Percentiles rank a stretch among this genome's conserved stretches.
These are phyloP conservation scores for Ophiosphaerella narmari DNA, from an alignment of 2,329 filamentous ascomycete genomes.

Conservation along the genomic window DNA sequence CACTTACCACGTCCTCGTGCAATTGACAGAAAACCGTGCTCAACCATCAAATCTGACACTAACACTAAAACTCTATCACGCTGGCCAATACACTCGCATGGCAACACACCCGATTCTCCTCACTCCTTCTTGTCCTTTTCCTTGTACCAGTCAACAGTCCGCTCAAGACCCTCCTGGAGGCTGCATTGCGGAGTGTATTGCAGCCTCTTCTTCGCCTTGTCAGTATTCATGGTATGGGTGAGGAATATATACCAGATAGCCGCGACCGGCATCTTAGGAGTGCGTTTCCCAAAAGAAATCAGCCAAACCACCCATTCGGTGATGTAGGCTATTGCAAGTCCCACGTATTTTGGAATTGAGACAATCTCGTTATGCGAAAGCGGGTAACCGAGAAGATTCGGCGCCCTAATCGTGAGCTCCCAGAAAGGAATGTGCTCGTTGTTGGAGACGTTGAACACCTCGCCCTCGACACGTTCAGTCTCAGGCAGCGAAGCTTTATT, in stretches of 20 bases:
- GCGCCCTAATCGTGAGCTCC: constrained; percentile 4
- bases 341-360: constrained; percentile 5
- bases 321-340: constrained; percentile 1
- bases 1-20: too few species aligned
- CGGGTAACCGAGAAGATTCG: constrained; percentile 5
- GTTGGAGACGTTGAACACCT: constrained; percentile 20
- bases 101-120: not conserved
- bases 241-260: constrained; percentile 8
- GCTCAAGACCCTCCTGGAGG: constrained; percentile 9
- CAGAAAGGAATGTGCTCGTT: constrained; percentile 17
- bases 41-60: too few species aligned
- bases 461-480: constrained; percentile 13
- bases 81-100: too few species aligned
- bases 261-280: constrained; percentile 6
- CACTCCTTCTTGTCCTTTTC: not conserved
- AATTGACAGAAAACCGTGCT: too few species aligned
- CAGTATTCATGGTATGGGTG: constrained; percentile 8
- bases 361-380: constrained; percentile 4
- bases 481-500: constrained; percentile 3
- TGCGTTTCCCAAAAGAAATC: constrained; percentile 10
- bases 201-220: constrained; percentile 9
- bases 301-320: constrained; percentile 12
- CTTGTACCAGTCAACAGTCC: constrained; percentile 9
- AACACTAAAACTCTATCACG: too few species aligned
- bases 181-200: constrained; percentile 7